A percentile compares a stretch with the other conserved stretches of the same genome.
Conservation (phyloP, 306 rosid genomes). For the Dalbergia cochinchinensis region DNA sequence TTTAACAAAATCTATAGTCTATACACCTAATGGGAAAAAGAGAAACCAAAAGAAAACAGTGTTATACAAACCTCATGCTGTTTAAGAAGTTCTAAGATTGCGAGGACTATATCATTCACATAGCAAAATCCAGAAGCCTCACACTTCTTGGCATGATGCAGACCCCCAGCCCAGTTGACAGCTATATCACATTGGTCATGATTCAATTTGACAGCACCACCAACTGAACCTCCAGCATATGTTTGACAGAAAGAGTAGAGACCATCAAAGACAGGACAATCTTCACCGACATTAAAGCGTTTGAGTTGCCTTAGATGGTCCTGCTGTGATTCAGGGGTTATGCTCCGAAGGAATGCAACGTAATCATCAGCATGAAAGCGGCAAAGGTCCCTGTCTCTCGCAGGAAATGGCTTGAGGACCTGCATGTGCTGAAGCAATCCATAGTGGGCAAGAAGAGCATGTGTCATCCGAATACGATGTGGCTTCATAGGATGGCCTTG, state of each 20-base stretch:
- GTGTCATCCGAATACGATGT: slow-evolving; percentile 89
- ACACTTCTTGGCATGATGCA: slow-evolving; percentile 92
- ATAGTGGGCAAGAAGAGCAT: slow-evolving; percentile 88
- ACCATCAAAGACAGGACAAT: slow-evolving; percentile 91
- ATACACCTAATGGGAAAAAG: slow-evolving; percentile 12
- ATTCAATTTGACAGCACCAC: slow-evolving; percentile 85
- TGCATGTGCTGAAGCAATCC: slow-evolving; percentile 91
- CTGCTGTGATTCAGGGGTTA: slow-evolving; percentile 88
- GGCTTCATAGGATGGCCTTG: slow-evolving; percentile 99
- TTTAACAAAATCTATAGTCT: slow-evolving; percentile 15
- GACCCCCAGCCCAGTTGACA: slow-evolving; percentile 89
- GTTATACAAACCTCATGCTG: slow-evolving; percentile 71
- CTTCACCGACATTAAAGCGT: slow-evolving; percentile 93
- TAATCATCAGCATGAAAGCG: slow-evolving; percentile 92
- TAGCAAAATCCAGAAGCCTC: slow-evolving; percentile 95
- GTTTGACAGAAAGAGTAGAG: slow-evolving; percentile 87
- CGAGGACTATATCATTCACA: slow-evolving; percentile 85
- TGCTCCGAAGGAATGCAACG: slow-evolving; percentile 79
- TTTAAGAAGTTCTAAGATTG: slow-evolving; percentile 88
- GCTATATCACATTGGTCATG: slow-evolving; percentile 87
- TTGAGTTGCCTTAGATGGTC: slow-evolving; percentile 88
- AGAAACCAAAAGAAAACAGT: slow-evolving; percentile 15
- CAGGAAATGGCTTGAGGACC: slow-evolving; percentile 91
- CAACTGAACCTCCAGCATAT: slow-evolving; percentile 94
- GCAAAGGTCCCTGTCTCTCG: slow-evolving; percentile 82